A percentile compares a stretch with the other conserved stretches of the same genome.
phyloP scores from a whole-genome alignment of 2,329 filamentous ascomycete species.

The Intubia oerlemansii region DNA sequence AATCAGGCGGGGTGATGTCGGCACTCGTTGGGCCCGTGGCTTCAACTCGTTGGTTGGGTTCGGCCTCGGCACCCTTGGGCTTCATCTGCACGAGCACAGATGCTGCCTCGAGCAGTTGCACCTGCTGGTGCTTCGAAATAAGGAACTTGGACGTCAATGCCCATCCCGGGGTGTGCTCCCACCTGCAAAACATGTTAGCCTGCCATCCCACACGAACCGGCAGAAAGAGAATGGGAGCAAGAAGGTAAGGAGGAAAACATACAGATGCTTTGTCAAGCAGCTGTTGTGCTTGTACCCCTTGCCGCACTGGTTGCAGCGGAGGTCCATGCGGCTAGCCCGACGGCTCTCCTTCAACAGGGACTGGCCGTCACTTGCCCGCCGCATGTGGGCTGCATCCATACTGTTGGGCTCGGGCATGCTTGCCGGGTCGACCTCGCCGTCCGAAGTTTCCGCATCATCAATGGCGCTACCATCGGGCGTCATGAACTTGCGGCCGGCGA shows the following conservation, averaged over 20 bases:
- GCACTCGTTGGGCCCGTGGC: no score
- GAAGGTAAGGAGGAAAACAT: conserved; percentile 37
- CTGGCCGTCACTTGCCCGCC: conserved; percentile 72
- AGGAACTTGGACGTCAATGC: conserved; percentile 89
- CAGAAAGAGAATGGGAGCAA: conserved; percentile 13
- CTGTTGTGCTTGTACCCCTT: conserved; percentile 99
- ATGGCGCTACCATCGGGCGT: conserved; percentile 35
- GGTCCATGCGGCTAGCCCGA: conserved; percentile 62
- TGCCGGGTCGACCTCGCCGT: conserved; percentile 18
- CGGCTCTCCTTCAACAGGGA: conserved; percentile 64
- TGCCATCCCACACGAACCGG: conserved; percentile 16
- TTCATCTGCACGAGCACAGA: conserved; percentile 94
- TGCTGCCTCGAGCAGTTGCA: conserved; percentile 88
- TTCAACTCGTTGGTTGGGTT: no score
- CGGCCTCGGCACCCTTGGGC: conserved; percentile 4
- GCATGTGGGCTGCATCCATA: conserved; percentile 17
- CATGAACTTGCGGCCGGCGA: conserved; percentile 36
- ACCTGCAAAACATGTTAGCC: conserved; percentile 39
- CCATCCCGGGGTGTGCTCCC: conserved; percentile 99
- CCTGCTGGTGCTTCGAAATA: conserved; percentile 98
- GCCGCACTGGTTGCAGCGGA: conserved; percentile 93
- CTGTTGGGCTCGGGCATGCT: background rate
- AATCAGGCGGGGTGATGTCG: conserved; percentile 43
- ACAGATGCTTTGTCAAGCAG: conserved; percentile 99
- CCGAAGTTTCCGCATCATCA: conserved; percentile 44